Conservation (phyloP, 179 eudicot genomes). For the Beta macrorhiza region DNA sequence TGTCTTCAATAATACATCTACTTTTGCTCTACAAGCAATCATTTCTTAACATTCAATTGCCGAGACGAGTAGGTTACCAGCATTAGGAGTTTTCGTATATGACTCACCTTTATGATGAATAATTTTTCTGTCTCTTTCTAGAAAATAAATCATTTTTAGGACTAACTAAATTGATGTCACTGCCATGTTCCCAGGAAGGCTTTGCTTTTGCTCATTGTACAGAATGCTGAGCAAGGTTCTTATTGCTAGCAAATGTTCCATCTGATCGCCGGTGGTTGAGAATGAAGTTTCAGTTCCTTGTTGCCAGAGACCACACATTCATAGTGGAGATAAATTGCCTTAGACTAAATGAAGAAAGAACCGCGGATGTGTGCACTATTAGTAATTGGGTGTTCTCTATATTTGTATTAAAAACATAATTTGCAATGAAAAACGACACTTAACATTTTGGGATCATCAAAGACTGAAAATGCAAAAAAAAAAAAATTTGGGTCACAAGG, state of each 20-base stretch:
- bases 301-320: slow-evolving; percentile 90
- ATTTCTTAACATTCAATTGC: neutral
- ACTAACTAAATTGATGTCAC: slow-evolving; percentile 15
- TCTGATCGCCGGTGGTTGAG: slow-evolving; percentile 98
- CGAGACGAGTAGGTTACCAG: neutral
- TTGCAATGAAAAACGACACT: too few relatives aligned
- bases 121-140: neutral
- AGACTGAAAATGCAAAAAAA: too few relatives aligned
- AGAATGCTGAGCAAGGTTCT: slow-evolving; percentile 86
- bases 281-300: slow-evolving; percentile 92
- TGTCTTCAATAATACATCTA: too few relatives aligned
- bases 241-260: slow-evolving; percentile 90
- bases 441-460: too few relatives aligned
- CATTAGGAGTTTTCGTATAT: neutral
- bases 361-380: too few relatives aligned
- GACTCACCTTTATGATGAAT: neutral
- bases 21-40: neutral
- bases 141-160: neutral
- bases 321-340: slow-evolving; percentile 21
- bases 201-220: slow-evolving; percentile 99
- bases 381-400: too few relatives aligned
- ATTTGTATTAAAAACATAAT: too few relatives aligned
- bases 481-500: too few relatives aligned
- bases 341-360: too few relatives aligned
- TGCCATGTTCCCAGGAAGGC: slow-evolving; percentile 70